A percentile compares a stretch with the other conserved stretches of the same genome.
Conservation (phyloP, 164 flowering plant genomes). For the Sextonia rubra region DNA sequence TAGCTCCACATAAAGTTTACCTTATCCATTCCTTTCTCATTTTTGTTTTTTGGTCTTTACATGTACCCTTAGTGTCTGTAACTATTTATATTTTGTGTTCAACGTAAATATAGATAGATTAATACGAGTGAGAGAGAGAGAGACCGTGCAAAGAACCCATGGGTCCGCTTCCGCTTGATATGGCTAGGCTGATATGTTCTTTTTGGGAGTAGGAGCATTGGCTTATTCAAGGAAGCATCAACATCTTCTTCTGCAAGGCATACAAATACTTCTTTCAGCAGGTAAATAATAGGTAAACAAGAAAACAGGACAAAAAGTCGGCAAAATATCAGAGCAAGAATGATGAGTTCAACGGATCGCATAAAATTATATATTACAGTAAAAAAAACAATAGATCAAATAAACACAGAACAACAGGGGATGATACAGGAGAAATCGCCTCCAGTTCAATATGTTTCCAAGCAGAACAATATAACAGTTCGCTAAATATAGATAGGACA, state of each 20-base stretch:
- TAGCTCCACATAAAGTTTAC: neutral
- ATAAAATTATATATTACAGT: too few relatives aligned
- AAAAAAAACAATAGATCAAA: too few relatives aligned
- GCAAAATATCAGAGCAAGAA: neutral
- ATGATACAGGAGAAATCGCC: too few relatives aligned
- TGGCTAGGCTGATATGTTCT: slow-evolving; percentile 77
- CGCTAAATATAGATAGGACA: too few relatives aligned
- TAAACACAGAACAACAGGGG: too few relatives aligned
- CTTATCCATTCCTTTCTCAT: neutral
- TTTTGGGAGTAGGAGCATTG: slow-evolving; percentile 61
- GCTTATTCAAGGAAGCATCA: slow-evolving; percentile 37
- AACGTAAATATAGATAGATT: neutral
- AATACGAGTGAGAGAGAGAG: slow-evolving; percentile 7
- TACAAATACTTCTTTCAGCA: neutral
- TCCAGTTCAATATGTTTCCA: too few relatives aligned
- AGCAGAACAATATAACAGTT: too few relatives aligned
- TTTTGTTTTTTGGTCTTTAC: too few relatives aligned
- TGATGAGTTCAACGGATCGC: too few relatives aligned
- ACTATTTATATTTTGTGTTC: neutral
- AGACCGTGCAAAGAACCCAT: slow-evolving; percentile 81
- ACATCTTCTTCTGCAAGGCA: slow-evolving; percentile 37
- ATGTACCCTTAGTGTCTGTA: neutral
- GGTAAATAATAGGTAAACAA: neutral
- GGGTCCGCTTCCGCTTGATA: slow-evolving; percentile 69
- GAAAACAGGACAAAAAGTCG: neutral